Base-by-base conservation (phyloP, 2,329 filamentous ascomycete genomes). In the Scytalidium lignicola region DNA sequence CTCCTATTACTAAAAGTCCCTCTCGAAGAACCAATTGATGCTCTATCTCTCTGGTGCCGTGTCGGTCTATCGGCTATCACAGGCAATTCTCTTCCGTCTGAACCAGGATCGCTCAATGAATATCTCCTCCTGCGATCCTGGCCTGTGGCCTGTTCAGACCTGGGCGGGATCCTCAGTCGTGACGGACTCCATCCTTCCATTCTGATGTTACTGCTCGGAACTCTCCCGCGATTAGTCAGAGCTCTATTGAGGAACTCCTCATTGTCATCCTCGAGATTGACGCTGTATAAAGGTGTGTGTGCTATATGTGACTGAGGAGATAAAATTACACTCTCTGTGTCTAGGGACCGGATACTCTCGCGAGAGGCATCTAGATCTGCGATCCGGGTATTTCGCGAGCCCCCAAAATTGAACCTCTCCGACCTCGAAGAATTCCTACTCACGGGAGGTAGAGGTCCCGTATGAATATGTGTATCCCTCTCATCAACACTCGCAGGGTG, bases 171-270 rank as follows among this genome's bases (percentile, higher is more conserved):
- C 21, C 3, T 28, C n/a, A 47, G 32, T 2, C 32, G 32, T n/a
- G 32, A 37, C 19, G 45, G 45, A 26, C 45, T 47, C 45, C 45
- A 47, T 19, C 45, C 45, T 20, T 41, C 45, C 8, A 17, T 19
- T 22, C 29, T 37, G 5, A 46, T 17, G 17, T 46, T 37, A n/a
- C 8, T n/a, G 32, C 32, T 37, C 6, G 15, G 8, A 37, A 37
- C 32, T 17, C 10, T 17, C 4, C 32, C 32, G 15, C n/a, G 23
- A 5, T 5, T 26, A 26, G 6, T 26, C 10, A 26, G 23, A 10
- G 23, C 10, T 10, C 23, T 5, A 5, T 26, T 10, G 23, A 26
- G 12, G 32, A 37, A 17, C 6, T 17, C n/a, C 15, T 37, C 32
- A 17, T 37, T 37, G 15, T 37, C 32, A 37, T 37, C n/a, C 8